Evolutionary conservation across 2,329 filamentous ascomycete species (phyloP), one percentile per base, ranked within the genome.

Genomic region (Pseudomassariella vexata): DNA sequence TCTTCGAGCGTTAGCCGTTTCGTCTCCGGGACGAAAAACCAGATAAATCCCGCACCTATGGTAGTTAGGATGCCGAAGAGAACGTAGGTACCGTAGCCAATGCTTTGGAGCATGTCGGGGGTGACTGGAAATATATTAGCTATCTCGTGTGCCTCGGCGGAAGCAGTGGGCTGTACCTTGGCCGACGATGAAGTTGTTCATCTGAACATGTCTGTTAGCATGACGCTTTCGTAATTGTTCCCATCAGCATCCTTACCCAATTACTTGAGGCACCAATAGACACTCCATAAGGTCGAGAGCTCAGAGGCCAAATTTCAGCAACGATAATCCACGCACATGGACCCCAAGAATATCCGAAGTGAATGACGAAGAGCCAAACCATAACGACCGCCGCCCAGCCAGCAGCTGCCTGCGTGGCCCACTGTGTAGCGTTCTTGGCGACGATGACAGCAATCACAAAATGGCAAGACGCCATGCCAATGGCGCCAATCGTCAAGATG

Each of bases 341-440:
- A 0, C 82, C 80, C 82, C 82, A 88, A 0, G 72, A 78, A 51
- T 85, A 86, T 19, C 79, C 84, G 47, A 88, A 88, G 55, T 83
- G 73, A 19, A 85, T 63, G 18, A 85, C 76, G 42, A 84, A 87
- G 0, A 88, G 65, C 82, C 82, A 87, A 7, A 84, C 76, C 73
- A 84, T 81, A 32, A 52, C 60, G 3, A 70, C 64, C 5, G 70
- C 79, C 0, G 80, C 82, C 84, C 84, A 88, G 2, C 82, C 82
- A 0, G 80, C 79, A 0, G 70, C 72, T 6, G 54, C 46, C 39
- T 86, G 70, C 0, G 61, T 50, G 0, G 56, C 50, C 66, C 81
- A 88, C 4, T 66, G 56, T 40, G 74, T 50, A n/a, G 75, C 59
- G 48, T 79, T 76, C 40, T 66, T 73, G 21, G 77, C 83, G 5